Evolutionary conservation across 2,329 filamentous ascomycete species (phyloP).

Genomic region (Alternaria alternata): DNA sequence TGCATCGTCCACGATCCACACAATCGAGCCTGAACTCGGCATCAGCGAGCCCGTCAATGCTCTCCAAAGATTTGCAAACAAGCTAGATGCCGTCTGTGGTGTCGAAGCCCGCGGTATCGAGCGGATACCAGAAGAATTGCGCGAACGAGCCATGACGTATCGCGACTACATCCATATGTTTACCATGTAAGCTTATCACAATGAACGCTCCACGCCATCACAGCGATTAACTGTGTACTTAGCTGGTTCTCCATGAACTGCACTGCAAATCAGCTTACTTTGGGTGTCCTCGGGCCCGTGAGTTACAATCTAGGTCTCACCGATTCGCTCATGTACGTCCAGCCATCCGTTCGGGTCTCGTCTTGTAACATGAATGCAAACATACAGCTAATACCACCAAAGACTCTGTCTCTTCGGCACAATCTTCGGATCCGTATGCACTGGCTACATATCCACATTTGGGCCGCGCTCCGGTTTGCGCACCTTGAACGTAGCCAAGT

Average conservation of each 20-base stretch:
- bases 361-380: neutral
- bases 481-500: constrained; percentile 55
- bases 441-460: constrained; percentile 34
- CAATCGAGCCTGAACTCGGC: constrained; percentile 23
- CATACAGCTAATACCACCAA: neutral
- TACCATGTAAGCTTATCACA: constrained; percentile 24
- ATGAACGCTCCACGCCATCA: neutral
- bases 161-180: constrained; percentile 36
- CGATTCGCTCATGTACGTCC: constrained; percentile 25
- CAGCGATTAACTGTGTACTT: neutral
- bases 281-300: constrained; percentile 34
- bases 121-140: constrained; percentile 41
- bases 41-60: constrained; percentile 27
- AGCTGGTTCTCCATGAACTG: constrained; percentile 68
- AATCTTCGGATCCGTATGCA: constrained; percentile 31
- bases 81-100: constrained; percentile 37
- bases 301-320: constrained; percentile 30
- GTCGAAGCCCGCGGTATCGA: constrained; percentile 47
- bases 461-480: constrained; percentile 29
- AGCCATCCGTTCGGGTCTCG: neutral
- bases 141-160: constrained; percentile 22
- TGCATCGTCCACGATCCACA: neutral
- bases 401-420: constrained; percentile 30
- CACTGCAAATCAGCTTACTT: constrained; percentile 62
- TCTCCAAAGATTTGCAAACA: constrained; percentile 31